Percentiles rank a stretch among this genome's conserved stretches.
phyloP scores from a whole-genome alignment of 2,329 filamentous ascomycete genomes.

The Verticillium dahliae region DNA sequence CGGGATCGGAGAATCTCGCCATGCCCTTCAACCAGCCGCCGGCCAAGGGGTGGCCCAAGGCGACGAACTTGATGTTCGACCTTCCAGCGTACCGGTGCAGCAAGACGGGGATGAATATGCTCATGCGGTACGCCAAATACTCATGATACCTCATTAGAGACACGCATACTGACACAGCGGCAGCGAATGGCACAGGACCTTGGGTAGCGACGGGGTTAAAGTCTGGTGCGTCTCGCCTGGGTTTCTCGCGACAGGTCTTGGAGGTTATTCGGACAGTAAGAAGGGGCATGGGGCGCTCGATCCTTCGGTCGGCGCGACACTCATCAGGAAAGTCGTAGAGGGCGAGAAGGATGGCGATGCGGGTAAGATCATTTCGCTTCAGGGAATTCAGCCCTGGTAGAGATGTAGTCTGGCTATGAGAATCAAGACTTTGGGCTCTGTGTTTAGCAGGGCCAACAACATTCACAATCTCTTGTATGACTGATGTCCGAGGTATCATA shows the following conservation, averaged over 20 bases:
- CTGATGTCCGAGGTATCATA: too few relatives aligned
- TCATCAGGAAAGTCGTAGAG: constrained; percentile 32
- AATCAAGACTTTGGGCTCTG: too few relatives aligned
- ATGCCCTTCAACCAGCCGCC: constrained; percentile 16
- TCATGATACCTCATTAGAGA: neutral
- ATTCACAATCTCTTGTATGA: too few relatives aligned
- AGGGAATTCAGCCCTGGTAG: constrained; percentile 7
- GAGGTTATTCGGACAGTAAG: constrained; percentile 14
- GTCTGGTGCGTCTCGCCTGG: constrained; percentile 32
- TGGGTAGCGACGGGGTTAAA: constrained; percentile 32
- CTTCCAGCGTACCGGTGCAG: constrained; percentile 14
- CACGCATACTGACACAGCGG: neutral
- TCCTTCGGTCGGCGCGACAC: constrained; percentile 25
- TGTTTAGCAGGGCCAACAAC: too few relatives aligned
- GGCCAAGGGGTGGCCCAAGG: constrained; percentile 40
- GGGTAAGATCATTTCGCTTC: constrained; percentile 24
- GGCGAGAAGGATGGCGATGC: constrained; percentile 31
- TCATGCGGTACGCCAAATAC: constrained; percentile 10
- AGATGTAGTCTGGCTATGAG: neutral
- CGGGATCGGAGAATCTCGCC: constrained; percentile 18
- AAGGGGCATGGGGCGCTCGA: constrained; percentile 20
- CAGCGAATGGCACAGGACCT: neutral
- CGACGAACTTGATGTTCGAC: constrained; percentile 31
- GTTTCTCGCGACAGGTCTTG: constrained; percentile 32
- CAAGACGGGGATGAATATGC: constrained; percentile 22